Evolutionary conservation across 2,329 filamentous ascomycete genomes (phyloP), one percentile per base, ranked within the genome.

Genomic region (Aaosphaeria arxii): DNA sequence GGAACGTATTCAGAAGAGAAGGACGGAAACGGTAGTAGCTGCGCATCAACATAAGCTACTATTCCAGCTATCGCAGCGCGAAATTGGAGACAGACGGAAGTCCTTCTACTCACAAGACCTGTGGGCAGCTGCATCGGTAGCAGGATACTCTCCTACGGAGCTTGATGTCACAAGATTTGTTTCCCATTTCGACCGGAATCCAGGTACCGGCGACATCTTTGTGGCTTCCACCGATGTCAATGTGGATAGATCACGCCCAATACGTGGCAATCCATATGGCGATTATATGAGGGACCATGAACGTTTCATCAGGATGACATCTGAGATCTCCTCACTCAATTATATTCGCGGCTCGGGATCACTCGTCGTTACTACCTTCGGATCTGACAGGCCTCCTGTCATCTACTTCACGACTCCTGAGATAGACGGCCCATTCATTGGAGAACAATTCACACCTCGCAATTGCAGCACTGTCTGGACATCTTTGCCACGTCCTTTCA

Each of bases 181-280:
- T n/a, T 58, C 58, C 2, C 53, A 58, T 40, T 70, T 67, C 42
- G 63, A 64, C 39, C 47, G 49, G 11, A 64, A 69, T 13, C 59
- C 63, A 11, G 11, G 49, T 1, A 56, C 54, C 7, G 24, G 24
- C 9, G 17, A 11, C 17, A n/a, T 40, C 7, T 40, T 40, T 17
- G 39, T 24, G 9, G 39, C 17, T 7, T 36, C 33, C 2, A n/a
- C 9, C 4, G 33, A 36, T 9, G 17, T 24, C 17, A 24, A 24
- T 24, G 17, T 24, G 17, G 17, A 24, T 24, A 24, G 17, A 24
- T 24, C 17, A 24, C 7, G 33, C 9, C n/a, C 33, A 36, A 36
- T 36, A 9, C 7, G n/a, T 9, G 9, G 33, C 7, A 9, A 36
- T 36, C 33, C 33, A 3, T 2, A 9, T 9, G 17, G 17, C 17